Evolutionary conservation across 768 basidiomycete species (phyloP).

Genomic region (Suillus occidentalis): DNA sequence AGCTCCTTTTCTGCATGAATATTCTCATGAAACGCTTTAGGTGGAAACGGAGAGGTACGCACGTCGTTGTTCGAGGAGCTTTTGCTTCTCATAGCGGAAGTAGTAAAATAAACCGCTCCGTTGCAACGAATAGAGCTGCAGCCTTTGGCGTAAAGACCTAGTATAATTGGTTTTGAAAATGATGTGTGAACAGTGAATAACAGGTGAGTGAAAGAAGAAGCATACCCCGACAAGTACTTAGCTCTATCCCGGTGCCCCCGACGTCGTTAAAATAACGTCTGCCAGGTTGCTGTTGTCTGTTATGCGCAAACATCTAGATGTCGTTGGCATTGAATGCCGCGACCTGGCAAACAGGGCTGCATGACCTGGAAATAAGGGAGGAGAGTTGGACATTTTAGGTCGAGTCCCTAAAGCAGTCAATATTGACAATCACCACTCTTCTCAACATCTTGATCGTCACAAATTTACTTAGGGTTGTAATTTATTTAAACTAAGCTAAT

Average conservation of each 20-base stretch:
- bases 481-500: too few relatives aligned
- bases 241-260: conserved; percentile 34
- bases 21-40: not conserved
- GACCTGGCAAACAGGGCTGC: not conserved
- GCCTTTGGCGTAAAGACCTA: conserved; percentile 93
- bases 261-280: conserved; percentile 5
- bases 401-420: not conserved
- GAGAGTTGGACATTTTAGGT: conserved; percentile 4
- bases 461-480: too few relatives aligned
- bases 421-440: not conserved
- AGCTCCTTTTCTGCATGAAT: conserved; percentile 65
- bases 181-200: not conserved
- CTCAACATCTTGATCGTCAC: not conserved
- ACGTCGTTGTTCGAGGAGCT: conserved; percentile 78
- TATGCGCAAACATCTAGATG: not conserved
- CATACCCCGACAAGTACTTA: conserved; percentile 33
- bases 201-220: not conserved
- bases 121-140: conserved; percentile 79
- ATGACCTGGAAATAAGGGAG: not conserved
- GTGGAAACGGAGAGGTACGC: conserved; percentile 18
- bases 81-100: conserved; percentile 84
- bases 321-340: not conserved
- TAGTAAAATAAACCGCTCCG: conserved; percentile 85
- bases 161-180: too few relatives aligned
- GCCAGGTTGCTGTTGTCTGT: too few relatives aligned